These are phyloP conservation scores for Microsporum ferrugineum DNA, from an alignment of 2,329 filamentous ascomycete species.

Conservation along the genomic window DNA sequence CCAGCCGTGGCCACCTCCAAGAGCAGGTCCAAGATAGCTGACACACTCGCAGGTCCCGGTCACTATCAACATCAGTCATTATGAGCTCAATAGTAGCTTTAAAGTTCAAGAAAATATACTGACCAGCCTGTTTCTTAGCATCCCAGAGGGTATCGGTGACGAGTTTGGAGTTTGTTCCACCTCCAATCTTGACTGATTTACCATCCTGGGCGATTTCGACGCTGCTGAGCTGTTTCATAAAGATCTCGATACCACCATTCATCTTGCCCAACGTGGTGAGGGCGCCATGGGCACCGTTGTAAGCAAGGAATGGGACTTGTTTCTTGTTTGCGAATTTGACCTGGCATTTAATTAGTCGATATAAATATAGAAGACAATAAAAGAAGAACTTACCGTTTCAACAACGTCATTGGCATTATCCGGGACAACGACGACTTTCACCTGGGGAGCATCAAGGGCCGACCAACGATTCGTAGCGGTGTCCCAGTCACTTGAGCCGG, in stretches of 20 bases:
- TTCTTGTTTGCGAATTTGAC: constrained; percentile 40
- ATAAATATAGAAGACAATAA: neutral
- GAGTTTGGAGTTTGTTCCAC: constrained; percentile 38
- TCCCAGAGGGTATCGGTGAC: constrained; percentile 41
- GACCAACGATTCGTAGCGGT: constrained; percentile 38
- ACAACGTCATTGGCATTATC: constrained; percentile 40
- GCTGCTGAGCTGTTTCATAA: constrained; percentile 35
- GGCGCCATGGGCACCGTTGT: constrained; percentile 43
- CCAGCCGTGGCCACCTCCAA: constrained; percentile 49
- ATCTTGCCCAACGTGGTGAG: constrained; percentile 41
- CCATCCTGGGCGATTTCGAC: constrained; percentile 35
- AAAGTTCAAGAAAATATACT: neutral
- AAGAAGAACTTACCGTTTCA: constrained; percentile 32
- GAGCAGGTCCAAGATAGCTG: constrained; percentile 38
- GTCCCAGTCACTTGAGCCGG: constrained; percentile 32
- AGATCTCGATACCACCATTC: constrained; percentile 42
- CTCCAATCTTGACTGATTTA: constrained; percentile 39
- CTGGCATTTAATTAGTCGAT: constrained; percentile 17
- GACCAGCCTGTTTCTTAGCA: constrained; percentile 41
- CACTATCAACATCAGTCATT: constrained; percentile 19
- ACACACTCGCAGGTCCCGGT: constrained; percentile 45
- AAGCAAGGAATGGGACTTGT: constrained; percentile 42
- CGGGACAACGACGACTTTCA: constrained; percentile 40
- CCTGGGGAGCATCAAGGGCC: constrained; percentile 31
- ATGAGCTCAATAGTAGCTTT: neutral